Evolutionary conservation across 331 rosid species (phyloP), one percentile per base, ranked within the genome.

Genomic region (Erythrophleum ivorense): DNA sequence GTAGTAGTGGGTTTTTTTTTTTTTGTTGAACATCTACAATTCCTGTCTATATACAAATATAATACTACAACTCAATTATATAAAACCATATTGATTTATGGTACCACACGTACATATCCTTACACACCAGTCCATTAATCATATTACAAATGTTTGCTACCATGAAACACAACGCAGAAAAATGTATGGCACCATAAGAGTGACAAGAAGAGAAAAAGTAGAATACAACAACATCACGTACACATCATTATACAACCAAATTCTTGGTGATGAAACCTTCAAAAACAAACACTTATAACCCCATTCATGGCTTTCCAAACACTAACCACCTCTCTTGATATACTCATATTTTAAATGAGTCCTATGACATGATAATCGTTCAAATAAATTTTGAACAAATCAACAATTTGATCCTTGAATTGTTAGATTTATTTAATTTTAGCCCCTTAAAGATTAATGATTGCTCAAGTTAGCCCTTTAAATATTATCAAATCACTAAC

Each of bases 51-150:
- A 77, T 43, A 58, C 16, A 78, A 16, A 68, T 18, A 36, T 40
- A 19, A 64, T 13, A 50, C 77, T 81, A 73, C 80, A 58, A 70
- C 50, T 79, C 84, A 86, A 60, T 81, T 76, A 74, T 84, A 81
- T 81, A 72, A 84, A 13, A 40, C 73, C 70, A 72, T 59, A 67
- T 75, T 71, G 82, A 77, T 76, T 76, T 46, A 65, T 75, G 82
- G 78, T 64, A 76, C 68, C 67, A 59, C 80, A 82, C 63, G 82
- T 53, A 79, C 54, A 77, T 36, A 36, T 36, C 24, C 50, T 76
- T 21, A 78, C 65, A 72, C 54, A 60, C 48, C 83, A 81, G 68
- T 41, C 78, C 64, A 46, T 45, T 46, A 78, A 74, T 55, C 76
- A 31, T 7, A 75, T 68, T 68, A 83, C 82, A 77, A 11, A 36